Evolutionary conservation across 108 stramenopile species (phyloP).

Genomic region (Nitzschia sp.): DNA sequence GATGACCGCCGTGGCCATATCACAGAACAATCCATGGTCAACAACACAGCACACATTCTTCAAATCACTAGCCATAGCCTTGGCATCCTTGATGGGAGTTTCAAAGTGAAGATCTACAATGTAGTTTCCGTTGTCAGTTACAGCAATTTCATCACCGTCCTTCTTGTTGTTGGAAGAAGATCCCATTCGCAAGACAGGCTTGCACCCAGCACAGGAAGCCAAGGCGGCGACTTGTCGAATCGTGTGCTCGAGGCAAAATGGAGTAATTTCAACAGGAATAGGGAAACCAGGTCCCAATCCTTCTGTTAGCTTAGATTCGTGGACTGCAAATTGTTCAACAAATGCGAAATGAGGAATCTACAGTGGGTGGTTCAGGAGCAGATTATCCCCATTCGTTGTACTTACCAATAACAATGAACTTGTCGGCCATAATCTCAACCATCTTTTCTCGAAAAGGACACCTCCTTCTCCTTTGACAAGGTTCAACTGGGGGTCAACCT

Average conservation of each 20-base stretch:
- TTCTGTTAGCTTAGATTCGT: slow-evolving; percentile 94
- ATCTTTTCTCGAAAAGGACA: slow-evolving; percentile 96
- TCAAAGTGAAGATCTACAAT: slow-evolving; percentile 97
- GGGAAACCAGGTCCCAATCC: slow-evolving; percentile 94
- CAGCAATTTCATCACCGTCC: slow-evolving; percentile 94
- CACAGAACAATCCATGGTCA: slow-evolving; percentile 97
- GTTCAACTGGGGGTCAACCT: slow-evolving; percentile 94
- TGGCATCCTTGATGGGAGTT: slow-evolving; percentile 87
- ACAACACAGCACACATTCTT: slow-evolving; percentile 96
- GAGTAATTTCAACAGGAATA: slow-evolving; percentile 93
- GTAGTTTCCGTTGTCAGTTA: slow-evolving; percentile 98
- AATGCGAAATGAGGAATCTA: not conserved
- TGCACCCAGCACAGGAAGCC: slow-evolving; percentile 84
- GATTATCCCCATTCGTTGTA: not conserved
- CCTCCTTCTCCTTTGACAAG: slow-evolving; percentile 98
- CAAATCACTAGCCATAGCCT: slow-evolving; percentile 78
- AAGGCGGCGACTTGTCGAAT: slow-evolving; percentile 82
- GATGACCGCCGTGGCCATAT: slow-evolving; percentile 95
- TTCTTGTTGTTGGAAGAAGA: slow-evolving; percentile 69
- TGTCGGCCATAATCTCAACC: slow-evolving; percentile 86
- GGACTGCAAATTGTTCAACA: slow-evolving; percentile 52
- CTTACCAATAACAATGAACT: slow-evolving; percentile 85
- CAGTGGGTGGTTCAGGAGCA: not conserved
- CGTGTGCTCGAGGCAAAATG: slow-evolving; percentile 97
- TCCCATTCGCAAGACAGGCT: slow-evolving; percentile 89